Evolutionary conservation across 2,329 filamentous ascomycete genomes (phyloP).

Genomic region (Zalaria obscura): DNA sequence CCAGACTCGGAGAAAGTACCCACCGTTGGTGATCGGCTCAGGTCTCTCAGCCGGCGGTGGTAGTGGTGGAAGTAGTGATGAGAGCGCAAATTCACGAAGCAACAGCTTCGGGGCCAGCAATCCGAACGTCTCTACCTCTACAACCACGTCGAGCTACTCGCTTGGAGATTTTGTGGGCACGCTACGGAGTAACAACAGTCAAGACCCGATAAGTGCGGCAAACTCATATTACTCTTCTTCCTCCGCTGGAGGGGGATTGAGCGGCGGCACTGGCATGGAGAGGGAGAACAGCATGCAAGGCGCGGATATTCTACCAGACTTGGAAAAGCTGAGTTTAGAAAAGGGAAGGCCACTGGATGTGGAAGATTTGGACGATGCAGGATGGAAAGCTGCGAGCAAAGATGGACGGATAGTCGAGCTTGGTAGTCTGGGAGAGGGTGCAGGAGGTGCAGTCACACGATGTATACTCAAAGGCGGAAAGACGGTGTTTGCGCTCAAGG

Average conservation of each 20-base stretch:
- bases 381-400: constrained; percentile 84
- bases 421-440: constrained; percentile 83
- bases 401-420: constrained; percentile 79
- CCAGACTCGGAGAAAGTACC: constrained; percentile 32
- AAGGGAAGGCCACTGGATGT: constrained; percentile 77
- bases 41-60: constrained; percentile 39
- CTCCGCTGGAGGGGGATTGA: constrained; percentile 39
- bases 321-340: constrained; percentile 70
- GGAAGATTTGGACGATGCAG: constrained; percentile 86
- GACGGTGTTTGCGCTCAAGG: constrained; percentile 92
- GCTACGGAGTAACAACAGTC: constrained; percentile 53
- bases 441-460: constrained; percentile 85
- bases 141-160: constrained; percentile 68
- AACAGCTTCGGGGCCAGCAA: constrained; percentile 72
- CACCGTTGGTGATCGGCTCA: constrained; percentile 40
- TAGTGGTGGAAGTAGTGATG: constrained; percentile 52
- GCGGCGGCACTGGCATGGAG: constrained; percentile 60
- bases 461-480: constrained; percentile 83
- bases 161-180: constrained; percentile 70
- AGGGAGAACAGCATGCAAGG: constrained; percentile 68
- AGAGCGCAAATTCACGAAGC: constrained; percentile 69
- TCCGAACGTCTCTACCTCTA: constrained; percentile 69
- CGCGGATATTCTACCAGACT: constrained; percentile 44
- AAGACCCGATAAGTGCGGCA: constrained; percentile 79
- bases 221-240: constrained; percentile 59